These are phyloP conservation scores for Meyerozyma elateridarum DNA, from an alignment of 1,139 yeast genomes.

Conservation along the genomic window DNA sequence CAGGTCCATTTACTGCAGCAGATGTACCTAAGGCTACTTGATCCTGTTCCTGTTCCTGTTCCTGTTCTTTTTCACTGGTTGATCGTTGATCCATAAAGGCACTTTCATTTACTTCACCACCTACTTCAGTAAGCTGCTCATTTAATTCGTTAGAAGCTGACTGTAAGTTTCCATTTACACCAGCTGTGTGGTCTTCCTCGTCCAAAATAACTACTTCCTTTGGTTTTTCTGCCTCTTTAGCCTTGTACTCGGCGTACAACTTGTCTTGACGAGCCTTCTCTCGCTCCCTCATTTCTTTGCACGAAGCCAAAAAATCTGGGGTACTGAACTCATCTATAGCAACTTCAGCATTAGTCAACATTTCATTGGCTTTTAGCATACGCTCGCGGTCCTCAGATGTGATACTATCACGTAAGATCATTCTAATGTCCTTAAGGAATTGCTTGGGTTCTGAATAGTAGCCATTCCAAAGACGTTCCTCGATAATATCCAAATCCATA, in stretches of 20 bases:
- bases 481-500: constrained; percentile 91
- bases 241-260: constrained; percentile 36
- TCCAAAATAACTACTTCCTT: background rate
- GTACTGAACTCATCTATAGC: constrained; percentile 85
- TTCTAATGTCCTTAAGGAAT: constrained; percentile 74
- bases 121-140: constrained; percentile 9
- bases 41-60: background rate
- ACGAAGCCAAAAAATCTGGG: constrained; percentile 69
- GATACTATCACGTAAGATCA: constrained; percentile 76
- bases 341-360: constrained; percentile 95
- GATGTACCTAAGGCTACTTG: background rate
- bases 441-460: constrained; percentile 91
- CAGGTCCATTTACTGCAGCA: background rate
- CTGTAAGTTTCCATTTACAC: constrained; percentile 1
- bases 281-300: constrained; percentile 68
- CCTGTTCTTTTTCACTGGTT: background rate
- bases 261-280: constrained; percentile 55
- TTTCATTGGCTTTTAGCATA: constrained; percentile 84
- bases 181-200: background rate
- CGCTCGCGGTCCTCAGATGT: constrained; percentile 81
- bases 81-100: background rate
- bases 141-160: background rate
- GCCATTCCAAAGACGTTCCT: constrained; percentile 96
- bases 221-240: constrained; percentile 16
- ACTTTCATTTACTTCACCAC: background rate